Evolutionary conservation across 1,139 yeast species (phyloP), one percentile per base, ranked within the genome.

Genomic region (Magnusiomyces clavatus): DNA sequence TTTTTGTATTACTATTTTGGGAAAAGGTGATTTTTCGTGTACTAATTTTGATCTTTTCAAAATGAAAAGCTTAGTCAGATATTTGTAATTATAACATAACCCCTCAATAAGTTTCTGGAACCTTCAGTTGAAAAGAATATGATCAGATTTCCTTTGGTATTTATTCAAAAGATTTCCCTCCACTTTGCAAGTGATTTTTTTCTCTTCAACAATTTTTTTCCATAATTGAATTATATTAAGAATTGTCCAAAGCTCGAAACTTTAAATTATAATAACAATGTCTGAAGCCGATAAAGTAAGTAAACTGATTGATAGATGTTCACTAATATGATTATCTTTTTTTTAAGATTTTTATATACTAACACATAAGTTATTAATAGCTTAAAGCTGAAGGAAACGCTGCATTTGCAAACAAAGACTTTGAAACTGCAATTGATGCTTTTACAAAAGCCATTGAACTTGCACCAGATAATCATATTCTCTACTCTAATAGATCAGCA

Each of bases 401-500:
- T 60, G 92, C 90, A 51, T 92, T 92, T 67, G 82, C 89, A 43
- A 87, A 89, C 54, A 90, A 92, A 70, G 88, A 90, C 51, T 92
- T 81, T 66, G 72, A 75, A 16, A 78, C 81, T 61, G 97, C 98
- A 49, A 80, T 86, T 57, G 95, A 84, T 48, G 70, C 73, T 56
- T 92, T 92, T 72, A 73, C 92, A 37, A 78, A 86, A 69, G 98
- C 97, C 44, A 92, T 92, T 64, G 92, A 81, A 47, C 40, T 41
- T 40, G 87, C 80, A n/a, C 83, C 95, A 0, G 73, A 82, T 47
- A 61, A 75, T 13, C 97, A 90, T 67, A 97, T 92, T 24, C 76
- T 92, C 54, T 89, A 75, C 67, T 88, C 97, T 51, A 92, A 92
- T 72, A 82, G 97, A 69, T 89, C 97, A n/a, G 98, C 95, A 11